Evolutionary conservation across 257 asterid genomes (phyloP), one percentile per base, ranked within the genome.

Genomic region (Hygrophila difformis): DNA sequence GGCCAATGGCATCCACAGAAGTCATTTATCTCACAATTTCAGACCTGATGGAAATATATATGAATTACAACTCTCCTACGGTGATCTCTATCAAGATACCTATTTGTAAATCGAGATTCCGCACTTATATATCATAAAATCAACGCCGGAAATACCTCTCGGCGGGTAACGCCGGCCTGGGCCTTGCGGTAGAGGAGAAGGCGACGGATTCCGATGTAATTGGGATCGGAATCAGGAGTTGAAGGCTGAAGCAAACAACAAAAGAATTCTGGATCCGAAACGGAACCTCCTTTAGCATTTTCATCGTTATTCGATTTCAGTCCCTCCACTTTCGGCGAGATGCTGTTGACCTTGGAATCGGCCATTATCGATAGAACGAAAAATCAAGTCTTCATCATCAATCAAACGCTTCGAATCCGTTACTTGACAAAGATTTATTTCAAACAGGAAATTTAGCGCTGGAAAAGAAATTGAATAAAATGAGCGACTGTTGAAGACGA

Each of bases 191-290:
- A 44, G 42, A 91, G 95, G 46, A 91, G 82, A 46, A 91, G 77
- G 53, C 99, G 95, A 64, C 99, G 96, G 49, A 91, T 72, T 47
- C 95, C 95, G 39, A 86, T 67, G 74, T 86, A 86, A 62, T 72
- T 77, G 10, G 86, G 88, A 74, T 82, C 93, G 49, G 98, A 86
- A 52, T 72, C 73, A 18, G 82, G 33, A 18, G 75, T 79, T 55
- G 75, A 65, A 61, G 93, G 89, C 78, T 91, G 99, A 68, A 91
- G 96, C 82, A 86, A 65, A 64, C 95, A 91, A 62, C 95, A 67
- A 68, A 74, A 80, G 60, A 74, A 76, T 11, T 77, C 93, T 15
- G 86, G 96, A 85, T 89, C 94, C 47, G 60, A 59, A 33, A 56
- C 53, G 23, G 29, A 43, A 55, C 55, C 68, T 28, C 55, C 67